Evolutionary conservation across 306 rosid genomes (phyloP), one percentile per base, ranked within the genome.

Genomic region (Quillaja saponaria): DNA sequence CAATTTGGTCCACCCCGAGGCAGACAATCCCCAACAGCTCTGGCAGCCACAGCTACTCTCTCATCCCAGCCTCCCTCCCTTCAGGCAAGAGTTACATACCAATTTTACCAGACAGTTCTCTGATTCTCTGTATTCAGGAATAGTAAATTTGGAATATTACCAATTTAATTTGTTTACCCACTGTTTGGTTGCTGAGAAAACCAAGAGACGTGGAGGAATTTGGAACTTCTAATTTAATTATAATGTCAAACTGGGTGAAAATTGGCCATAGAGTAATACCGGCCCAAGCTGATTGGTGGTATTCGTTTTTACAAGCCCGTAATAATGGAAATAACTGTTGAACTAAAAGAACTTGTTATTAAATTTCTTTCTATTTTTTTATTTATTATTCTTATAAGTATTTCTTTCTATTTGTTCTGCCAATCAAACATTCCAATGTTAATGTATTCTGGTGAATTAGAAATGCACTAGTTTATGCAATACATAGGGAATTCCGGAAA

Each of bases 21-120:
- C 76, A 82, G 66, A 70, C 61, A 69, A 37, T 66, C 72, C 58
- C 42, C 73, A 1, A 49, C 84, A 16, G 44, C 78, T 73, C 64
- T 80, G 56, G 57, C 77, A 2, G 82, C 84, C 34, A 69, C 77
- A n/a, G 71, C 82, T 19, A 59, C 82, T 16, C 73, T 78, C 58
- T 73, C 91, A 5, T 73, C 90, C 18, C 78, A 81, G 44, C 56
- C 85, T 51, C 61, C 91, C 61, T 72, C 88, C 56, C 73, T 84
- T 60, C 88, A 87, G 89, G 95, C 60, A 65, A 39, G 44, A 41
- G 12, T 47, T 37, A 15, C 58, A 34, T 62, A 52, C 33, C 51
- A 16, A 39, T 33, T 39, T 73, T 2, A 25, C 31, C 4, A 1
- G 31, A 1, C 31, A 25, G 31, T 25, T 25, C 4, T 4, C 2